Evolutionary conservation across 768 basidiomycete genomes (phyloP).

Genomic region (Cytidiella melzeri): DNA sequence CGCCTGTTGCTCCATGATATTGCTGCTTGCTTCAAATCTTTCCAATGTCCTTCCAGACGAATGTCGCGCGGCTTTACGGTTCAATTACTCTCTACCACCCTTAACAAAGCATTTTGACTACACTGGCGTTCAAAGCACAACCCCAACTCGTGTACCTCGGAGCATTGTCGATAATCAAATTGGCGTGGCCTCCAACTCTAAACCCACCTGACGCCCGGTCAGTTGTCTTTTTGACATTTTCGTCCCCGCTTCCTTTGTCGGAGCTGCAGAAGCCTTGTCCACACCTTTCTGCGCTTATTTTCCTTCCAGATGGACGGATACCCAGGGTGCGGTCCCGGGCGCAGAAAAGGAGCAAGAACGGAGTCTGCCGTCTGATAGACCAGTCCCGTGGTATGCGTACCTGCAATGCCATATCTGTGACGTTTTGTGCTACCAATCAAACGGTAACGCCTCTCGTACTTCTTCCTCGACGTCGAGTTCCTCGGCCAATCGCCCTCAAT

Average conservation of each 20-base stretch:
- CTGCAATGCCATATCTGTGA: constrained; percentile 5
- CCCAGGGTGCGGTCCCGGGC: constrained; percentile 9
- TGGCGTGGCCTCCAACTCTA: constrained; percentile 3
- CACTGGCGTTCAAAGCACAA: constrained; percentile 1
- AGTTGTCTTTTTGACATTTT: neutral
- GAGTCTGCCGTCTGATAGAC: constrained; percentile 7
- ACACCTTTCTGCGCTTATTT: constrained; percentile 10
- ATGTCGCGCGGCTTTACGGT: constrained; percentile 5
- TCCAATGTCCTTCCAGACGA: too few species aligned
- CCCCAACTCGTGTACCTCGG: neutral
- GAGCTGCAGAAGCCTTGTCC: constrained; percentile 4
- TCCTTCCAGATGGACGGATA: constrained; percentile 6
- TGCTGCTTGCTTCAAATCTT: too few species aligned
- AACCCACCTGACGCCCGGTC: neutral
- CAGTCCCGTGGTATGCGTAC: constrained; percentile 8
- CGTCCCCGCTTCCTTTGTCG: constrained; percentile 1
- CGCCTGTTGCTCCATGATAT: neutral
- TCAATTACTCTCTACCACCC: neutral
- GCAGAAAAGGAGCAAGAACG: neutral
- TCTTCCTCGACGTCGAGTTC: constrained; percentile 11
- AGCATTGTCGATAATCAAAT: constrained; percentile 3
- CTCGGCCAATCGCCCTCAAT: constrained; percentile 6
- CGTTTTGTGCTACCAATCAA: constrained; percentile 5
- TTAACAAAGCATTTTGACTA: neutral
- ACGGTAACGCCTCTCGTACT: constrained; percentile 7